Conservation (phyloP, 805 yeast genomes). For the Saccharomycopsis synnaedendra region DNA sequence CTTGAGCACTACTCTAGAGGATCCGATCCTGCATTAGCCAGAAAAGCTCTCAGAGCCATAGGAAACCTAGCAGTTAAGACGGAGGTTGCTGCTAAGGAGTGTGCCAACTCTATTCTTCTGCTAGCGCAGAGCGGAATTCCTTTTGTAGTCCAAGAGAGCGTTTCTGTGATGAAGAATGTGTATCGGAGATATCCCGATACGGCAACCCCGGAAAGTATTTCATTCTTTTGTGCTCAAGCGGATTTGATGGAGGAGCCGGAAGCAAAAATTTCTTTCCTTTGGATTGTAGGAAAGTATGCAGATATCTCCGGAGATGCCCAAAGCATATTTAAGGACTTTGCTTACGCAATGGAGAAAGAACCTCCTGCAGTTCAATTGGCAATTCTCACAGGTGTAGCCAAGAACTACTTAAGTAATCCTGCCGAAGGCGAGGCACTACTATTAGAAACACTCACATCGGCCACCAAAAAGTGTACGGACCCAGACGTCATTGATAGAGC, state of each 20-base stretch:
- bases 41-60: slow-evolving; percentile 79
- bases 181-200: slow-evolving; percentile 63
- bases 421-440: slow-evolving; percentile 34
- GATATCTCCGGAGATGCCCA: slow-evolving; percentile 23
- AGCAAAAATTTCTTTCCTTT: slow-evolving; percentile 63
- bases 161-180: slow-evolving; percentile 67
- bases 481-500: slow-evolving; percentile 87
- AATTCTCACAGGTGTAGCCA: slow-evolving; percentile 61
- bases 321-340: slow-evolving; percentile 22
- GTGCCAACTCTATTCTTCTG: slow-evolving; percentile 51
- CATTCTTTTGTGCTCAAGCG: slow-evolving; percentile 12
- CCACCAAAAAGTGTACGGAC: slow-evolving; percentile 60
- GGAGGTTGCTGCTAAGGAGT: slow-evolving; percentile 23
- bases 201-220: slow-evolving; percentile 19
- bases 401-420: slow-evolving; percentile 50
- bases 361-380: slow-evolving; percentile 63
- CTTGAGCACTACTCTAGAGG: slow-evolving; percentile 79
- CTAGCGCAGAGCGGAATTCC: slow-evolving; percentile 54
- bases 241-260: slow-evolving; percentile 54
- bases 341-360: slow-evolving; percentile 44
- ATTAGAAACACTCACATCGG: slow-evolving; percentile 22
- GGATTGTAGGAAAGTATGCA: slow-evolving; percentile 79
- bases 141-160: slow-evolving; percentile 69
- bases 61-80: slow-evolving; percentile 78
- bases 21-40: slow-evolving; percentile 72